Evolutionary conservation across 2,329 filamentous ascomycete genomes (phyloP), one percentile per base, ranked within the genome.

Genomic region (Apiospora arundinis): DNA sequence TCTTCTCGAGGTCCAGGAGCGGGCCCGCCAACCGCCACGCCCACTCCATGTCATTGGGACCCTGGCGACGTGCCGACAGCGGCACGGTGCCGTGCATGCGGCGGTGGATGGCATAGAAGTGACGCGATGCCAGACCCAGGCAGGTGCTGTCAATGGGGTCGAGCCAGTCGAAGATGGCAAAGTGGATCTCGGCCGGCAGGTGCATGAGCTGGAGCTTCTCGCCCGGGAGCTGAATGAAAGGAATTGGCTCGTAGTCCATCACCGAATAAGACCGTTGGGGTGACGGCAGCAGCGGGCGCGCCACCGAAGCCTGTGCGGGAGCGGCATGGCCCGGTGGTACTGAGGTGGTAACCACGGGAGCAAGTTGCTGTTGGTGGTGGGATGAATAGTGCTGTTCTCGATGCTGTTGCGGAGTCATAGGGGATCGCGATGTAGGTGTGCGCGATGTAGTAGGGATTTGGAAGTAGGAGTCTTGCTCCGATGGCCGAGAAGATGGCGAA

Each of bases 61-160:
- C 90, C 8, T 83, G 78, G 65, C 90, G 89, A 18, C 89, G 85
- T 66, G 85, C 85, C 23, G 86, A 86, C 21, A 92, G 84, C 12
- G 88, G 82, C n/a, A 91, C 86, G 9, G 79, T 82, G 69, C 87
- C 88, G 78, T 90, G 85, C 80, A 90, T 83, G 70, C 84, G 85
- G 37, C 85, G 83, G 79, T 90, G 88, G 75, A 91, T 88, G 45
- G 83, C 81, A 79, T 92, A 91, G 74, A 90, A 85, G 77, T 87
- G 84, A 60, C 83, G 84, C 82, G 85, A 89, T 48, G 89, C 86
- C 69, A 92, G 84, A 18, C 88, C 90, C 49, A 92, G 82, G 77
- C 89, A 91, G 49, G 87, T 88, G 76, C 89, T 88, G 80, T 92
- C 90, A 73, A 92, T 90, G 67, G 88, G 88, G 80, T 92, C 90